Base-by-base conservation (phyloP, 2,329 filamentous ascomycete species). In the Fusarium sororula region DNA sequence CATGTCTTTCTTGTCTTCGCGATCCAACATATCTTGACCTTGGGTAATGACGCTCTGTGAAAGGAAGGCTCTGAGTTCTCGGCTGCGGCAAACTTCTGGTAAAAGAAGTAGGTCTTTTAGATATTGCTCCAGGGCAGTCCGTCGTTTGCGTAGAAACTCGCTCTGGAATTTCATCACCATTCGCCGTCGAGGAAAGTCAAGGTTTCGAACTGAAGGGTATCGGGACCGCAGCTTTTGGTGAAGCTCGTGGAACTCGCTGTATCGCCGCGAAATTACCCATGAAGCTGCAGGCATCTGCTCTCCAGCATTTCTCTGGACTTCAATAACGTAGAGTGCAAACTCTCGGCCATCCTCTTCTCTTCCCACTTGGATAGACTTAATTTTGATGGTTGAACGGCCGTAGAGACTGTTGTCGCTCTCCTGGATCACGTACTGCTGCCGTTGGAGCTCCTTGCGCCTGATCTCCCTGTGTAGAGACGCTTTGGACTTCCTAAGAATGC, bases 351-450 rank as follows among this genome's bases (percentile, higher is more conserved):
- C 95, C 35, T 96, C 93, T 74, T 98, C 96, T 70, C 91, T 92
- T 11, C 95, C 96, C 20, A 98, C 94, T 84, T 98, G 94, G 61
- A 98, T 95, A 1, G 94, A 94, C 79, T 96, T 96, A 80, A 99
- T 98, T 77, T 90, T 93, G 77, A 98, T 91, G 0, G 91, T 94
- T 6, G 96, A 96, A 24, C 96, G 93, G 6, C 96, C 96, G 79
- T 97, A 98, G 30, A 99, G 87, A 81, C 95, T 98, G 82, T 98
- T 99, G 81, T 99, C 97, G 79, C 95, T 98, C 83, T 99, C 96
- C 82, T 99, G 96, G 13, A 98, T 91, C 51, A 97, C 94, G 77
- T 99, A 99, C 81, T 99, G 97, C 82, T 98, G 96, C 59, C 95
- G 90, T 81, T 99, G 96, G 79, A 99, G 89, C 82, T 98, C 96